Percentiles rank a stretch among this genome's conserved stretches.
phyloP scores from a whole-genome alignment of 2,329 filamentous ascomycete species.

The Aspergillus novofumigatus region DNA sequence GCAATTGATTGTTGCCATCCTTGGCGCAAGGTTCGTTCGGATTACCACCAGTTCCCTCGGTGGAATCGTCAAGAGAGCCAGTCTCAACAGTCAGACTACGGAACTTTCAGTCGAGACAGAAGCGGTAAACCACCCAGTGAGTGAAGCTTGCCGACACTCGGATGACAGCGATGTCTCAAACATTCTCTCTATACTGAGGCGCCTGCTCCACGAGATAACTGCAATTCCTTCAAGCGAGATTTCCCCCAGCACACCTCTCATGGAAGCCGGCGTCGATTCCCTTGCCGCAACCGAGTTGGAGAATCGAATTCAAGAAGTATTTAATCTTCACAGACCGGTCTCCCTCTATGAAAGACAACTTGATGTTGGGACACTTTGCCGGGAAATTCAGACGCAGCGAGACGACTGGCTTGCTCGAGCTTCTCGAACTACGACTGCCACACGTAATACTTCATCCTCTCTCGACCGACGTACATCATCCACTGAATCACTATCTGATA shows the following conservation, averaged over 20 bases:
- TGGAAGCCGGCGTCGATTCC: slow-evolving; percentile 1
- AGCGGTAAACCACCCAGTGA: neutral
- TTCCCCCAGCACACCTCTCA: neutral
- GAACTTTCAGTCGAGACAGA: neutral
- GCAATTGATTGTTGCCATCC: neutral
- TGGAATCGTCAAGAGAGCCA: neutral
- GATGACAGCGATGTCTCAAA: neutral
- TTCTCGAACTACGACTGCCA: neutral
- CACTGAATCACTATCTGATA: neutral
- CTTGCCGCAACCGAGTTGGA: neutral
- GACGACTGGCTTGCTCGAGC: neutral
- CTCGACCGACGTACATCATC: neutral
- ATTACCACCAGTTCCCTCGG: neutral
- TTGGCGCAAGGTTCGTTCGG: neutral
- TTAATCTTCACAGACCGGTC: neutral
- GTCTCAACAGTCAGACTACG: neutral
- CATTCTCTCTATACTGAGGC: neutral
- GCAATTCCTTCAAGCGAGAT: neutral
- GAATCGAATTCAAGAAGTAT: neutral
- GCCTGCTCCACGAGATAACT: neutral
- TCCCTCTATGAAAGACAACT: neutral
- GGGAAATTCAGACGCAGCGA: neutral
- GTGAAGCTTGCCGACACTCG: neutral
- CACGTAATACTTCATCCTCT: neutral
- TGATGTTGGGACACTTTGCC: neutral